Conservation (phyloP, 208 protist species). For the Acanthamoeba polyphaga region DNA sequence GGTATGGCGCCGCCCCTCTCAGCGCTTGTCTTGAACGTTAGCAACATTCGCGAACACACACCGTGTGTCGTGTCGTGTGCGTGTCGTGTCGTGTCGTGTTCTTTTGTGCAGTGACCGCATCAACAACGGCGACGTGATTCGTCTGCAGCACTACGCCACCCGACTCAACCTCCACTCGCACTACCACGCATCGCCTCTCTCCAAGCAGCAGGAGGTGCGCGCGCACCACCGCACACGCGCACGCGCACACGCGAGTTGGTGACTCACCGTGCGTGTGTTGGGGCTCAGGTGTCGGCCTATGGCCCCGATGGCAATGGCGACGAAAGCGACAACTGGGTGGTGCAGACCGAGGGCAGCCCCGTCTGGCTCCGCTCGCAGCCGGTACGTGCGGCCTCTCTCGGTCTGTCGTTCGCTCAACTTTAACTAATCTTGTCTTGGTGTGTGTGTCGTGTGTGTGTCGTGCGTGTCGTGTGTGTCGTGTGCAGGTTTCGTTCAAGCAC, state of each 20-base stretch:
- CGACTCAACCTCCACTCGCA: constrained; percentile 86
- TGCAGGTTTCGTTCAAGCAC: constrained; percentile 74
- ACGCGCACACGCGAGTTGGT: neutral
- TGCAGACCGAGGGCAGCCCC: constrained; percentile 64
- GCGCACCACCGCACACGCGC: no score
- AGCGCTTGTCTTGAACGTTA: no score
- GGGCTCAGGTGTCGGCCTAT: constrained; percentile 85
- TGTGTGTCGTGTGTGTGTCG: neutral
- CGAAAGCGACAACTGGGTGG: constrained; percentile 87
- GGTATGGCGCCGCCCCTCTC: constrained; percentile 22
- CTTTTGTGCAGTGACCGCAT: constrained; percentile 66
- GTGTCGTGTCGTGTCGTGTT: neutral
- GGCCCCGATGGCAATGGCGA: constrained; percentile 87
- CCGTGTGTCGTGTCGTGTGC: neutral
- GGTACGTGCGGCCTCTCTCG: neutral
- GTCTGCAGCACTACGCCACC: constrained; percentile 82
- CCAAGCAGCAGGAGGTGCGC: constrained; percentile 84
- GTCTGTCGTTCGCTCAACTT: neutral
- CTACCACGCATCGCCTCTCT: constrained; percentile 82
- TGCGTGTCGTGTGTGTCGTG: no score
- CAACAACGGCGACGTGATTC: constrained; percentile 84
- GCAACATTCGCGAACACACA: no score
- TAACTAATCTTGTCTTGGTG: neutral
- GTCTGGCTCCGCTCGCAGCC: neutral
- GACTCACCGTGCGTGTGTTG: neutral